Percentiles rank a stretch among this genome's conserved stretches.
Evolutionary conservation across 805 yeast species (phyloP).

Genomic region (Candida tallmaniae): DNA sequence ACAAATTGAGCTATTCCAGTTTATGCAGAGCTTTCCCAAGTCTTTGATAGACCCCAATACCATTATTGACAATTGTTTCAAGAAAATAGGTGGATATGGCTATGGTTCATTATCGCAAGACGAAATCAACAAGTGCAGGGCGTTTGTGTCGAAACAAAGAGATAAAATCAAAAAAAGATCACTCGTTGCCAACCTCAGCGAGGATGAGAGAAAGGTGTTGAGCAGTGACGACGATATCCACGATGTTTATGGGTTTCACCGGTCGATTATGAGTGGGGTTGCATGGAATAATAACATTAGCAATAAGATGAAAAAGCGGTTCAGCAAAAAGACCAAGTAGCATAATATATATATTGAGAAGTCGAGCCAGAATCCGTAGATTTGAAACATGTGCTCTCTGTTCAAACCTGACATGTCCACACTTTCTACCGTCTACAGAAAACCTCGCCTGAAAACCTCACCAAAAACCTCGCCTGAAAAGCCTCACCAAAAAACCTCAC

Average conservation of each 20-base stretch:
- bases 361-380: no score
- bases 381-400: no score
- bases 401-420: no score
- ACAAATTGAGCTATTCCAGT: slow-evolving; percentile 63
- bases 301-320: slow-evolving; percentile 45
- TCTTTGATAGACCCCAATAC: slow-evolving; percentile 61
- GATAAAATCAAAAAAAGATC: slow-evolving; percentile 28
- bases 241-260: slow-evolving; percentile 41
- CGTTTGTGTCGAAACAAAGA: slow-evolving; percentile 68
- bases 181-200: slow-evolving; percentile 34
- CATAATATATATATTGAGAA: no score
- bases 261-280: slow-evolving; percentile 49
- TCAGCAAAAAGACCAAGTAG: slow-evolving; percentile 15
- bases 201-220: slow-evolving; percentile 33
- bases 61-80: slow-evolving; percentile 71
- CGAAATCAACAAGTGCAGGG: slow-evolving; percentile 73
- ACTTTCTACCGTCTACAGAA: no score
- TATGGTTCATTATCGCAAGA: slow-evolving; percentile 76
- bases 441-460: no score
- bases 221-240: slow-evolving; percentile 29
- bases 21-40: slow-evolving; percentile 80
- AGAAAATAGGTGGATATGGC: slow-evolving; percentile 57
- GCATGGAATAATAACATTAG: slow-evolving; percentile 61
- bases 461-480: no score
- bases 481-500: no score